Percentiles rank a stretch among this genome's conserved stretches.
Conservation (phyloP, 495 filamentous ascomycete genomes). For the Monascus purpureus region DNA sequence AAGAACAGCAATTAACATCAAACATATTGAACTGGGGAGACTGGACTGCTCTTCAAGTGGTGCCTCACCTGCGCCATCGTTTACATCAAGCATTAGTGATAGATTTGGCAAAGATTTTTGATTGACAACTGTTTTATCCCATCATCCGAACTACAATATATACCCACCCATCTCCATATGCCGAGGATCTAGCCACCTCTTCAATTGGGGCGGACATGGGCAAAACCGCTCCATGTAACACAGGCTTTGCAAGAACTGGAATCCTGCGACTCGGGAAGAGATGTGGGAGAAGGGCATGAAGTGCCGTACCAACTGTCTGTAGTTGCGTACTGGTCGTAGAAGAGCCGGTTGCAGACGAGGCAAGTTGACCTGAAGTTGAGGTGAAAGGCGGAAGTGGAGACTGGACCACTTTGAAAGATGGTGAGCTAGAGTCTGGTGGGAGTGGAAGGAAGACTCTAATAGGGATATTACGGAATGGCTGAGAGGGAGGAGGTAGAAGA, state of each 20-base stretch:
- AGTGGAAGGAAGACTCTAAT: slow-evolving; percentile 81
- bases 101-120: no score
- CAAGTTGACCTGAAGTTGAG: slow-evolving; percentile 9
- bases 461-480: slow-evolving; percentile 66
- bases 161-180: slow-evolving; percentile 88
- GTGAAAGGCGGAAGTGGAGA: slow-evolving; percentile 44
- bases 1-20: no score
- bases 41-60: no score
- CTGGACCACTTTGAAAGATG: slow-evolving; percentile 55
- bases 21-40: no score
- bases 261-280: slow-evolving; percentile 81
- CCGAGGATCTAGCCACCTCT: slow-evolving; percentile 65
- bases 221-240: slow-evolving; percentile 76
- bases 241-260: slow-evolving; percentile 77
- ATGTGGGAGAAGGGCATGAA: slow-evolving; percentile 63
- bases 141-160: slow-evolving; percentile 75
- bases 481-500: slow-evolving; percentile 60
- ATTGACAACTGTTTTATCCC: slow-evolving; percentile 22
- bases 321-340: slow-evolving; percentile 29
- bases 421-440: slow-evolving; percentile 27
- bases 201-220: slow-evolving; percentile 74
- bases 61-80: no score
- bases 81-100: background rate
- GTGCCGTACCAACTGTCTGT: slow-evolving; percentile 69
- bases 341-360: slow-evolving; percentile 2